Evolutionary conservation across 495 filamentous ascomycete species (phyloP).

Genomic region (Diplogelasinospora grovesii): DNA sequence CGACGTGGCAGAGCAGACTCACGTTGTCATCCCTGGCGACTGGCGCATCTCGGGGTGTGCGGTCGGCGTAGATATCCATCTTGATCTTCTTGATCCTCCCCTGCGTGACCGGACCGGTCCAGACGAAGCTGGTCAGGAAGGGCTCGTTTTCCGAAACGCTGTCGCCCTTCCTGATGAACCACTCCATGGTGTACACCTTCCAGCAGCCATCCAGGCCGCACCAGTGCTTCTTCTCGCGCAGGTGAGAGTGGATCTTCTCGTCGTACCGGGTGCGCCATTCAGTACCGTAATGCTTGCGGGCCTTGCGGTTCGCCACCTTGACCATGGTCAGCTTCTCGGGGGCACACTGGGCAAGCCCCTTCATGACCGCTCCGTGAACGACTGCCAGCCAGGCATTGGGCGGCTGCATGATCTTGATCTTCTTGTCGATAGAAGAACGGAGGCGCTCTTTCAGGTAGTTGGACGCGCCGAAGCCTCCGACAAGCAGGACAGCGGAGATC

Average conservation of each 20-base stretch:
- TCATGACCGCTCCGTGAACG: conserved; percentile 39
- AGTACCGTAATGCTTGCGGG: conserved; percentile 47
- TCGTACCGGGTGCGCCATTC: conserved; percentile 24
- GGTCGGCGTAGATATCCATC: conserved; percentile 22
- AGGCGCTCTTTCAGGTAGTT: conserved; percentile 58
- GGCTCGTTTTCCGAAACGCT: conserved; percentile 26
- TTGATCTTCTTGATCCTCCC: conserved; percentile 19
- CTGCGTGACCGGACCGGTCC: conserved; percentile 14
- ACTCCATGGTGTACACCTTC: conserved; percentile 24
- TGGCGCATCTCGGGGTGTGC: conserved; percentile 14
- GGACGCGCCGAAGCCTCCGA: conserved; percentile 65
- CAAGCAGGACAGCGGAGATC: conserved; percentile 55
- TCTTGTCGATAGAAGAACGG: conserved; percentile 24
- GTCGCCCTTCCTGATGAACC: conserved; percentile 27
- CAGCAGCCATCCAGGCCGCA: conserved; percentile 18
- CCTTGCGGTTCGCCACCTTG: conserved; percentile 35
- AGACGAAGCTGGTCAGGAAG: conserved; percentile 15
- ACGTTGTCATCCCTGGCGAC: conserved; percentile 21
- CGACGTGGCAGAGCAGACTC: conserved; percentile 17
- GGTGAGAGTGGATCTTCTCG: conserved; percentile 20
- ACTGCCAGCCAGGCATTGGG: conserved; percentile 52
- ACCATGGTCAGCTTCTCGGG: conserved; percentile 35
- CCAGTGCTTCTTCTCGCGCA: conserved; percentile 20
- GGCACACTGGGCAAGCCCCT: conserved; percentile 30
- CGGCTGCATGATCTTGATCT: conserved; percentile 53